Base-by-base conservation (phyloP, 169 alveolate genomes). In the Cryptosporidium parvum region DNA sequence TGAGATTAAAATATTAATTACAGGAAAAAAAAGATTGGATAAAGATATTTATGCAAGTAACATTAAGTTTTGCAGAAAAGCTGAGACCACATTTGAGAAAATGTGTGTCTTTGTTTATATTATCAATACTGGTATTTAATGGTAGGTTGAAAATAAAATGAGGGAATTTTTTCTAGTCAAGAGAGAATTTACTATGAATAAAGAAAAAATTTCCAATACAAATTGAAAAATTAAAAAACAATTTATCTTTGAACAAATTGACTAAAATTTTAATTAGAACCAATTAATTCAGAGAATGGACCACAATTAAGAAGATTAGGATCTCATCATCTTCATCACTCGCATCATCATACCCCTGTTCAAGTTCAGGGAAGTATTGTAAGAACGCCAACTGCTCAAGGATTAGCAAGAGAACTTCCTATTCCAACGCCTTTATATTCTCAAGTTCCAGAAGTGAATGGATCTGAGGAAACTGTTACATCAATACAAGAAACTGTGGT, bases 361-460 rank as follows among this genome's bases (percentile, higher is more conserved):
- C 75, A 59, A 7, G 67, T 80, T 8, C 89, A 62, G 10, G 52
- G 89, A 31, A 65, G 69, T 31, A 37, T 65, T n/a, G 75, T 80
- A 23, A 59, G 68, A 33, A 80, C 80, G 14, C 89, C 89, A 62
- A 14, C 75, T 12, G 58, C 89, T 6, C 89, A 80, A 42, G 89
- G 72, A 26, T 2, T 67, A 29, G 89, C 89, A 61, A 80, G 89
- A 39, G 80, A 80, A n/a, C 70, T 62, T 44, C 89, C 65, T 26
- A 5, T 23, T 8, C 89, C 89, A 62, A 65, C 68, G 14, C 89
- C 89, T 1, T 7, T 80, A 29, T 80, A 80, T 35, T 80, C 89
- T 21, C 89, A 80, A 21, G 67, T 62, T 44, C 89, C 89, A 35
- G 89, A 80, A 48, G 75, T 42, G 8, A 31, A 42, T 44, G 89